Evolutionary conservation across 345 rosid genomes (phyloP), one percentile per base, ranked within the genome.

Genomic region (Linum usitatissimum): DNA sequence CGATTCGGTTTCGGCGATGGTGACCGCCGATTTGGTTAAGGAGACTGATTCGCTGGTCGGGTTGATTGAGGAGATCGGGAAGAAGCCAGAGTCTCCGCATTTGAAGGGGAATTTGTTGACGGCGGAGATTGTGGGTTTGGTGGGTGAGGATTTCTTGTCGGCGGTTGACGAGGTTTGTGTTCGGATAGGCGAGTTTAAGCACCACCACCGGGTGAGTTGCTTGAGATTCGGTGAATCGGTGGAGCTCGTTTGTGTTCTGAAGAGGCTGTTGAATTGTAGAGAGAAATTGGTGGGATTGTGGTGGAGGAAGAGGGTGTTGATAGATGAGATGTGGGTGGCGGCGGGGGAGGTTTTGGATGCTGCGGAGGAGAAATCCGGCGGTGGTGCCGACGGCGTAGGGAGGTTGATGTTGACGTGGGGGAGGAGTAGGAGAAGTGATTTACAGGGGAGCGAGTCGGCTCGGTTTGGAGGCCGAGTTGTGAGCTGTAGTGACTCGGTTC

Each of bases 191-290:
- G 96, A 91, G 88, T 80, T 85, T 38, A 74, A 63, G 53, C 78
- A 82, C 23, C 72, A 63, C 48, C 78, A 82, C 23, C 72, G 96
- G 65, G 66, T 77, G 54, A 65, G 70, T 45, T 73, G 67, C 40
- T 68, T 85, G 73, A 80, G 81, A 18, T 85, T 86, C 21, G 80
- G 71, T 49, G 90, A 86, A 63, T 73, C 86, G 71, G 73, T 91
- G 3, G 89, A 86, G 87, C 76, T 88, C 69, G 80, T 57, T 2
- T 88, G 85, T 66, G 70, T 66, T 10, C 73, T 88, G 67, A 83
- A 76, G 63, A 72, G 85, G 70, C 53, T 86, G 3, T 88, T 82
- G 66, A 73, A 54, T 57, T 80, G 83, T 54, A 76, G 78, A 71
- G 90, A 82, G 62, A 73, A 68, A 38, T 58, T 82, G 63, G 31